phyloP scores from a whole-genome alignment of 2,329 filamentous ascomycete species.

The Pseudocercospora macadamiae region DNA sequence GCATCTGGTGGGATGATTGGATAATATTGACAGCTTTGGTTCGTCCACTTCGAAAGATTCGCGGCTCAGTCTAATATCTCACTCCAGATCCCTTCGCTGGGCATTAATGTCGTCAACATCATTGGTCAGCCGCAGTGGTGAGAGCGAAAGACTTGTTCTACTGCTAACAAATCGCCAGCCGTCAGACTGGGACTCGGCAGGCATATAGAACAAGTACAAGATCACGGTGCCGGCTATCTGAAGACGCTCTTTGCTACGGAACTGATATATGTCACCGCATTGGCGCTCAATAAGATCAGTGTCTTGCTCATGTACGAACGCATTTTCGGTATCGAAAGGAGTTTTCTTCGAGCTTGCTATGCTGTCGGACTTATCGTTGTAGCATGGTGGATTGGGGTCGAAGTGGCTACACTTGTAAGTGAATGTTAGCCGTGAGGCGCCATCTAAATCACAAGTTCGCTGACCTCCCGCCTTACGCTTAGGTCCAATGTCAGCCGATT shows the following conservation, averaged over 20 bases:
- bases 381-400: slow-evolving; percentile 20
- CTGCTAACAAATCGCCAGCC: neutral
- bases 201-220: slow-evolving; percentile 17
- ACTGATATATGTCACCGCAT: slow-evolving; percentile 19
- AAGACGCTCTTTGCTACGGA: slow-evolving; percentile 18
- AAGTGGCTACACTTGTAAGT: slow-evolving; percentile 16
- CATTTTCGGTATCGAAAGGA: slow-evolving; percentile 21
- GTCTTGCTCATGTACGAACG: slow-evolving; percentile 25
- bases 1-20: slow-evolving; percentile 25
- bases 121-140: neutral
- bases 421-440: neutral
- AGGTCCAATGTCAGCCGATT: slow-evolving; percentile 17
- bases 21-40: slow-evolving; percentile 17
- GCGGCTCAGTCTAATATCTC: neutral
- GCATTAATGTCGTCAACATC: slow-evolving; percentile 13
- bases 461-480: neutral
- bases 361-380: slow-evolving; percentile 16
- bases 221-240: slow-evolving; percentile 15
- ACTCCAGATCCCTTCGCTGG: slow-evolving; percentile 12
- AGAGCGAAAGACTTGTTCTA: neutral
- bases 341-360: slow-evolving; percentile 3
- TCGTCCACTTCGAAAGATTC: neutral
- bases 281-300: slow-evolving; percentile 22
- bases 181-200: slow-evolving; percentile 18
- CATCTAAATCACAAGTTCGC: neutral